Evolutionary conservation across 2,329 filamentous ascomycete genomes (phyloP), one percentile per base, ranked within the genome.

Genomic region (Aureobasidium sp.): DNA sequence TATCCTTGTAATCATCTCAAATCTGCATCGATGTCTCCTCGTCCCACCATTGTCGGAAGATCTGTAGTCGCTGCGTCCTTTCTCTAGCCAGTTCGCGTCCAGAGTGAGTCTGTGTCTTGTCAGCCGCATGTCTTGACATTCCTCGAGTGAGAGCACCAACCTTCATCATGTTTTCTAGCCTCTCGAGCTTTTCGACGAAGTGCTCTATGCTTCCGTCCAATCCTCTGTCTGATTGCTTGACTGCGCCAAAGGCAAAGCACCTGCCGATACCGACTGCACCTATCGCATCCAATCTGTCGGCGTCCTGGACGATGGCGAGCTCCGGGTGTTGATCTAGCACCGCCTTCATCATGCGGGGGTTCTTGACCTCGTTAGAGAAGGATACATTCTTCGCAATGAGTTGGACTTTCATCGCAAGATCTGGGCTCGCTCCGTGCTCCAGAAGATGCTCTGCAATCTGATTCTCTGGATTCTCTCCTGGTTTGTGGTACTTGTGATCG

Each of bases 271-370:
- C 93, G 34, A 97, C 84, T 0, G 89, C 90, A 0, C 92, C 93
- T 55, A 97, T 86, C 4, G 91, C 89, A 75, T 97, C 93, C n/a
- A 97, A 79, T 7, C 92, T 82, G 77, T 97, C 93, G 4, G 92
- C 92, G 74, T 97, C 93, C 76, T 97, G 92, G 36, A 97, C 91
- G 52, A 96, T 84, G 0, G 85, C 91, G 37, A 94, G 78, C 73
- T 94, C 90, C 1, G 90, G 90, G 71, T 89, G 79, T 34, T 76
- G 70, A 6, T 71, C 72, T n/a, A 95, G 78, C n/a, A 92, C 78
- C 1, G 76, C 74, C n/a, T 74, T 74, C 9, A 90, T 85, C 13
- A 76, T 75, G 32, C 72, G 67, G 0, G 87, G 87, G 69, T 91
- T 80, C 68, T 82, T 83, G 53, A 84, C 78, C 74, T 97, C 92